phyloP scores from a whole-genome alignment of 768 basidiomycete species.

The Neoboletus brunneissimus region DNA sequence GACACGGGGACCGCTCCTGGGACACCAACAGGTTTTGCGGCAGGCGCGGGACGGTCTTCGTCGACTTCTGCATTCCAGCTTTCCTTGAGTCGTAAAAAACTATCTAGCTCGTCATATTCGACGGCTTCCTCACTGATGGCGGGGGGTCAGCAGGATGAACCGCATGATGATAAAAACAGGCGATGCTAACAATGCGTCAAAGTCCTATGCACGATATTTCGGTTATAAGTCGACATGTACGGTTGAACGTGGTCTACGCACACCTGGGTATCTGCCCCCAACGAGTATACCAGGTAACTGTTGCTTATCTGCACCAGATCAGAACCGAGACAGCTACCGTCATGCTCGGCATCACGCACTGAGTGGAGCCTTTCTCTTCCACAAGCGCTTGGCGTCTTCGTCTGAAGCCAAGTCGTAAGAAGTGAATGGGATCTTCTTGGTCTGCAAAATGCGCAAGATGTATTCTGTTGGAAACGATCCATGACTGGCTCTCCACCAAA shows the following conservation, averaged over 20 bases:
- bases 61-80: conserved; percentile 58
- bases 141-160: conserved; percentile 7
- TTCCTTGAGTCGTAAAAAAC: conserved; percentile 72
- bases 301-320: conserved; percentile 59
- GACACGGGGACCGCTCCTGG: conserved; percentile 73
- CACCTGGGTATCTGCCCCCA: conserved; percentile 73
- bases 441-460: conserved; percentile 75
- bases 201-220: conserved; percentile 44
- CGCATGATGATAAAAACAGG: neutral
- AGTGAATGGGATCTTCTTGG: conserved; percentile 79
- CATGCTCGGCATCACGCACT: conserved; percentile 37
- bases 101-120: conserved; percentile 68
- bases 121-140: conserved; percentile 77
- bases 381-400: conserved; percentile 72
- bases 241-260: conserved; percentile 38
- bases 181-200: conserved; percentile 65
- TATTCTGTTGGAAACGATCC: conserved; percentile 53
- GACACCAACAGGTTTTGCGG: conserved; percentile 67
- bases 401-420: conserved; percentile 87
- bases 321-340: neutral
- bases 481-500: neutral
- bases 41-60: conserved; percentile 54
- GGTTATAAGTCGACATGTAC: conserved; percentile 2
- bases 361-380: conserved; percentile 76
- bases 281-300: conserved; percentile 83